Evolutionary conservation across 805 yeast genomes (phyloP), one percentile per base, ranked within the genome.

Genomic region (Metschnikowia picachoensis): DNA sequence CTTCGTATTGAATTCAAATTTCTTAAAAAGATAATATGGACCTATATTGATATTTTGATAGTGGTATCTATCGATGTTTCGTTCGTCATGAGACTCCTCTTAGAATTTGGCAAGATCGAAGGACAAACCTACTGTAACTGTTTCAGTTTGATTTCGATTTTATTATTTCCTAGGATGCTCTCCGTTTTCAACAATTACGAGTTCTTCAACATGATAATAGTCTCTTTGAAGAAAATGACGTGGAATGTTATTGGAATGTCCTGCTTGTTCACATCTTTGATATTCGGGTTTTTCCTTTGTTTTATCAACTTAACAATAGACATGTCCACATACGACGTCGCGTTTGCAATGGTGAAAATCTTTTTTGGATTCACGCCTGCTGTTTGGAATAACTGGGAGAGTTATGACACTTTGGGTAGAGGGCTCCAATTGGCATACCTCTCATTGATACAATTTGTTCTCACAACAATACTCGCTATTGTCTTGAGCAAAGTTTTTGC

Each of bases 281-380:
- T 76, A 2, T 66, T 74, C 37, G 83, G 83, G 2, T 79, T 79
- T 53, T 79, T 78, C 67, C 72, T 79, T 20, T 75, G 79, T 32
- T 75, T 79, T 49, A 71, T 79, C 8, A 68, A 76, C 38, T 64
- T 77, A 35, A 77, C 78, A 4, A 56, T 67, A 11, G 72, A 72
- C 41, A 58, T 69, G 32, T 63, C 71, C 41, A 62, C 75, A 15
- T 59, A 64, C 33, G 67, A 72, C 31, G 78, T 79, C 17, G 74
- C 79, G 12, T 78, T 72, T 55, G 79, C 74, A 47, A 67, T 78
- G 67, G 59, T 78, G 37, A 76, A 77, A 57, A 65, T 79, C 3
- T 69, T 79, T 49, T 78, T 78, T 56, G 83, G 83, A 0, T 79
- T 75, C 57, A 79, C 83, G 1, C 83, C 83, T 0, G 77, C 82